Conservation (phyloP, 306 rosid species). For the Rosa lucieae region DNA sequence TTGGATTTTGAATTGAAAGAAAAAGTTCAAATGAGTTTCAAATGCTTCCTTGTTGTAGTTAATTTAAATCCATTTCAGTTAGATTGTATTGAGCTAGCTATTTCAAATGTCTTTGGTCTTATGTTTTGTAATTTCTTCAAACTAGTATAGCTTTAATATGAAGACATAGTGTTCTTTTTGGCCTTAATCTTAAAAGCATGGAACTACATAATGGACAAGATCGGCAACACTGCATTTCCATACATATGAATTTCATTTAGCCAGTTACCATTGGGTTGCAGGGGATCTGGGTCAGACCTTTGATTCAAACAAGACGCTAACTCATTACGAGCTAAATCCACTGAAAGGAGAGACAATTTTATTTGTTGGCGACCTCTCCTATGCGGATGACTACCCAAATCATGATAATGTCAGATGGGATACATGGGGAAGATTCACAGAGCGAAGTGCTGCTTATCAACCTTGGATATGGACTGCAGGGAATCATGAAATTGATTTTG, state of each 20-base stretch:
- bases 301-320: conserved; percentile 70
- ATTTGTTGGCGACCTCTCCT: conserved; percentile 79
- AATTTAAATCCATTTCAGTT: too few species aligned
- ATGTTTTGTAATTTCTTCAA: too few species aligned
- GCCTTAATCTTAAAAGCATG: too few species aligned
- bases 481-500: conserved; percentile 79
- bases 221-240: too few species aligned
- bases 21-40: too few species aligned
- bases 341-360: conserved; percentile 55
- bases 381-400: conserved; percentile 67
- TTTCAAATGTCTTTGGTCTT: too few species aligned
- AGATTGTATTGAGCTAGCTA: too few species aligned
- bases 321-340: conserved; percentile 63
- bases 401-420: conserved; percentile 79
- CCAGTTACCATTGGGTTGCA: conserved; percentile 10
- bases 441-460: conserved; percentile 85
- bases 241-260: background rate
- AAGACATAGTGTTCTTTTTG: too few species aligned
- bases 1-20: too few species aligned
- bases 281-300: conserved; percentile 91
- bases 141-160: too few species aligned
- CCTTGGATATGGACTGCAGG: conserved; percentile 97
- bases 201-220: too few species aligned
- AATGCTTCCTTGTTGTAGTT: too few species aligned
- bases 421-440: conserved; percentile 75